These are phyloP conservation scores for Priceomyces fermenticarens DNA, from an alignment of 805 yeast genomes.

Conservation along the genomic window DNA sequence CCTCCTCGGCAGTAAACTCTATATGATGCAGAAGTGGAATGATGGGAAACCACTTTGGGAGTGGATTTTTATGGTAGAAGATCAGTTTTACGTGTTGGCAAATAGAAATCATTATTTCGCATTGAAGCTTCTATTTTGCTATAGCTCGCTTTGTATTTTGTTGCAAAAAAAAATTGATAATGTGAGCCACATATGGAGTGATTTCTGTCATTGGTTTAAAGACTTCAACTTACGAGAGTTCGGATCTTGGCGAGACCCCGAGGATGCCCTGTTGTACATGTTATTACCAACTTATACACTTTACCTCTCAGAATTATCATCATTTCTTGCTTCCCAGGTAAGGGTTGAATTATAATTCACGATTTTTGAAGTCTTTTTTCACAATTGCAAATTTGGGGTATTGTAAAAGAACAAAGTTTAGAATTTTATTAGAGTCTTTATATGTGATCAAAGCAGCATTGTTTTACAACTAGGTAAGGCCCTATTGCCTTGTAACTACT, in stretches of 20 bases:
- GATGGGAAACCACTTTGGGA: conserved; percentile 23
- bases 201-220: conserved; percentile 17
- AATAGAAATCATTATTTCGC: conserved; percentile 19
- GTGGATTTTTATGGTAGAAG: conserved; percentile 20
- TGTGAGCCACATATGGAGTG: conserved; percentile 18
- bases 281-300: no score
- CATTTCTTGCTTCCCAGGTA: no score
- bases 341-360: no score
- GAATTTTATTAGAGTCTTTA: no score
- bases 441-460: no score
- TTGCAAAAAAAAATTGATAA: conserved; percentile 15
- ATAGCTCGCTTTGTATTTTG: conserved; percentile 16
- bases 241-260: conserved; percentile 11
- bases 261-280: conserved; percentile 4
- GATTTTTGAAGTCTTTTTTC: no score
- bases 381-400: no score
- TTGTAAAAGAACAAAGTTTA: no score
- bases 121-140: conserved; percentile 20
- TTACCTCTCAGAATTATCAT: no score
- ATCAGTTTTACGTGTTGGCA: conserved; percentile 14
- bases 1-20: conserved; percentile 13
- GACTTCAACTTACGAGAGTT: conserved; percentile 7
- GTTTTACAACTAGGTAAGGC: no score
- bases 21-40: conserved; percentile 11
- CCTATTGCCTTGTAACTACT: no score